Evolutionary conservation across 2,329 filamentous ascomycete genomes (phyloP), one percentile per base, ranked within the genome.

Genomic region (Emergomyces orientalis): DNA sequence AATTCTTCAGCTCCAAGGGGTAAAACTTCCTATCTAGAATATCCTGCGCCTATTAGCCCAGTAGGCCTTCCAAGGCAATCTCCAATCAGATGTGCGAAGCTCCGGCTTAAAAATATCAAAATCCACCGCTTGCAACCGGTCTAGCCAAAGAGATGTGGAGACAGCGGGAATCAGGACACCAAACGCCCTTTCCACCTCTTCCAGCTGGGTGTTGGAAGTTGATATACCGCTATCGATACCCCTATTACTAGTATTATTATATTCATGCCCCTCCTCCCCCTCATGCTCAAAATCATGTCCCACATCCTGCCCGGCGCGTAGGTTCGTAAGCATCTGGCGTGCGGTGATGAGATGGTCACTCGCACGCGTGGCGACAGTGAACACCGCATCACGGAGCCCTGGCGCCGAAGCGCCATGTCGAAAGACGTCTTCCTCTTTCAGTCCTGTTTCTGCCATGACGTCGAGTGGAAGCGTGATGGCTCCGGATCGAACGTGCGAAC

Each of bases 301-400:
- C 0, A 90, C 84, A 58, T 86, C 86, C 68, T 88, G 78, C 1
- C 91, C 90, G 3, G 85, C 86, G 61, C 85, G 85, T 25, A 96
- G 78, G 69, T 89, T 90, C 71, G 86, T 87, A 64, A 97, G 76
- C 91, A 99, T 96, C 73, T 96, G 90, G 64, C 91, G 82, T 1
- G 89, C 93, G 0, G 93, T 97, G 68, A 97, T 96, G 41, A 99
- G 80, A 75, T 99, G 94, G 73, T 99, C 94, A 71, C 95, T 95
- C 7, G 94, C 94, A 45, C 93, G 85, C 0, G 94, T 99, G 0
- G 94, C 94, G 17, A 99, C 90, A 3, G 86, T 83, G 75, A 97
- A 99, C 0, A 97, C 86, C 3, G 92, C 93, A 74, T 99, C 93
- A 65, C 89, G 86, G 22, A 97, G 80, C 0, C 92, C 92, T 0